These are phyloP conservation scores for Erythrophleum ivorense DNA, from an alignment of 331 rosid species.

Conservation along the genomic window DNA sequence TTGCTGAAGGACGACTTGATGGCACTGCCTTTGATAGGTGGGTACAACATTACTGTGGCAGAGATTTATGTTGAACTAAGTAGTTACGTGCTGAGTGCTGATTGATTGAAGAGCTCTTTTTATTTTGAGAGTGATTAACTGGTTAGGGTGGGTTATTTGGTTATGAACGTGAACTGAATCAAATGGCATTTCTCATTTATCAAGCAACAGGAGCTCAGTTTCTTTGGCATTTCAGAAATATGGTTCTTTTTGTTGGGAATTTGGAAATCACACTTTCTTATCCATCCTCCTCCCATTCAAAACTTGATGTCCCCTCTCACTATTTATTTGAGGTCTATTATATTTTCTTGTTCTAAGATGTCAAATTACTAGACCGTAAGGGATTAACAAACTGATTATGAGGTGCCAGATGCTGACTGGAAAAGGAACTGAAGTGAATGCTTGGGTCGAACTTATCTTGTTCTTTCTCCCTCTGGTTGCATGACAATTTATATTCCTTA, in stretches of 20 bases:
- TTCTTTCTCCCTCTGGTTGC: background rate
- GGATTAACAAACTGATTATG: background rate
- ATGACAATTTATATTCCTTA: background rate
- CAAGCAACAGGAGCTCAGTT: constrained; percentile 5
- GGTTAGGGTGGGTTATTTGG: background rate
- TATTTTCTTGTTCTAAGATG: background rate
- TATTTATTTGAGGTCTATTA: background rate
- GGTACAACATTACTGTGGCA: constrained; percentile 32
- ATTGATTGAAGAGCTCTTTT: constrained; percentile 16
- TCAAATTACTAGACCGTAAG: background rate
- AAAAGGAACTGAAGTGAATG: background rate
- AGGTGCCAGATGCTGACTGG: background rate
- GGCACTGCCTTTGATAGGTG: constrained; percentile 93
- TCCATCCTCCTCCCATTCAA: constrained; percentile 31
- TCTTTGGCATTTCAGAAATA: background rate
- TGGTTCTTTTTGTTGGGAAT: background rate
- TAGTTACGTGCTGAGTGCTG: background rate
- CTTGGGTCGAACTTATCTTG: background rate
- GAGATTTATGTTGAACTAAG: constrained; percentile 27
- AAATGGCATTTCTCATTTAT: constrained; percentile 10
- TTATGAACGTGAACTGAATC: constrained; percentile 6
- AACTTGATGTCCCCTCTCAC: background rate
- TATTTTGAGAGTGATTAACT: background rate
- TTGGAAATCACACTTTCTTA: constrained; percentile 23
- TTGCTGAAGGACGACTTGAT: constrained; percentile 83